These are phyloP conservation scores for Pinus taeda DNA, from an alignment of 75 land plant genomes.

Conservation along the genomic window DNA sequence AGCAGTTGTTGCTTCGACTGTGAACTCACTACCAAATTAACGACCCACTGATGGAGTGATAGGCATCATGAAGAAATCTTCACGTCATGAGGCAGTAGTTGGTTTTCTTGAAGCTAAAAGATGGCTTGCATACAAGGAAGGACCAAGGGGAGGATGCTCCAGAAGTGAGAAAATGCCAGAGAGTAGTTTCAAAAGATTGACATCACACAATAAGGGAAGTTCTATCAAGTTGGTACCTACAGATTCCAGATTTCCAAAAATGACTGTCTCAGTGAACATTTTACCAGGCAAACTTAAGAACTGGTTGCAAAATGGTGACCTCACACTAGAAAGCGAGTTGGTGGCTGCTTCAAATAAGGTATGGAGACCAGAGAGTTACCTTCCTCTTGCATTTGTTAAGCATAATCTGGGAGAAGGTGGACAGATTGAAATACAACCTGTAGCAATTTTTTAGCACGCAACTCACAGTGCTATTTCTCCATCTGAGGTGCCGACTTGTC, in stretches of 20 bases:
- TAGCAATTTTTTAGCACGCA: constrained; percentile 79
- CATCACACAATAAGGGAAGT: constrained; percentile 7
- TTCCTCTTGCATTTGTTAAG: constrained; percentile 55
- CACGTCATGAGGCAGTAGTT: constrained; percentile 65
- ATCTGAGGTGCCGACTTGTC: constrained; percentile 53
- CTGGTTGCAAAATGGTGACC: constrained; percentile 57
- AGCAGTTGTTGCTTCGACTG: constrained; percentile 25
- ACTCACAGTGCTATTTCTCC: constrained; percentile 58
- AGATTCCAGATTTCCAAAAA: constrained; percentile 69
- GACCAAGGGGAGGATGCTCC: constrained; percentile 17
- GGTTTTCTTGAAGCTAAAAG: constrained; percentile 72
- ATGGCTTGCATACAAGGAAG: constrained; percentile 23
- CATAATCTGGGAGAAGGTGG: constrained; percentile 77
- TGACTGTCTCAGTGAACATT: constrained; percentile 47
- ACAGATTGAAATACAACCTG: constrained; percentile 68
- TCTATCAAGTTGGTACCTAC: constrained; percentile 45
- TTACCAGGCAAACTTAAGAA: constrained; percentile 59
- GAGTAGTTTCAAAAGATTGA: constrained; percentile 12
- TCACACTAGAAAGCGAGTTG: constrained; percentile 63
- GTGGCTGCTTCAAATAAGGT: constrained; percentile 65
- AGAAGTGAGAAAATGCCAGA: constrained; percentile 11
- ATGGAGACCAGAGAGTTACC: constrained; percentile 59
- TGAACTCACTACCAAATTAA: constrained; percentile 56
- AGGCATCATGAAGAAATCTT: constrained; percentile 60
- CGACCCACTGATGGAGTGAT: constrained; percentile 88